Evolutionary conservation across 768 basidiomycete species (phyloP).

Genomic region (Leccinum boreale): DNA sequence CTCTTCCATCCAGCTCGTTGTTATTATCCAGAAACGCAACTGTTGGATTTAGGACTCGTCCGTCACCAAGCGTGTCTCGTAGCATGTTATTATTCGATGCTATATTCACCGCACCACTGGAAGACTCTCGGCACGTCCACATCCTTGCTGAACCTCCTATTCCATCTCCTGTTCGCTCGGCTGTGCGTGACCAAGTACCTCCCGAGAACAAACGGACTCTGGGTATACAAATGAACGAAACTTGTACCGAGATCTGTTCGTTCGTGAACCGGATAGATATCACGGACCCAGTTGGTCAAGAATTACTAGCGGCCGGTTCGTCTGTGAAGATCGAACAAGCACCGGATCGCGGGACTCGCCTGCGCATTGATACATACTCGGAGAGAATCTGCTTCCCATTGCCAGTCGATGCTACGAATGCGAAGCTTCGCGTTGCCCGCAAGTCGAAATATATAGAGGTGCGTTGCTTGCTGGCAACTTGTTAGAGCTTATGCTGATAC

Average conservation of each 20-base stretch:
- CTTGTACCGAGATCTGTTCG: constrained; percentile 13
- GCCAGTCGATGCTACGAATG: constrained; percentile 36
- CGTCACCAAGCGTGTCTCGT: constrained; percentile 9
- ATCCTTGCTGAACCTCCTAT: constrained; percentile 23
- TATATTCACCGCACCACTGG: constrained; percentile 21
- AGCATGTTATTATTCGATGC: constrained; percentile 4
- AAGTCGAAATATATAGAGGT: constrained; percentile 51
- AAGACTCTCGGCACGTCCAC: constrained; percentile 20
- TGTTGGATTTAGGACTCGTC: constrained; percentile 20
- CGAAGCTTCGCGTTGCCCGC: constrained; percentile 47
- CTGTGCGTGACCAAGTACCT: background rate
- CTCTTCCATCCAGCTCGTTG: constrained; percentile 15
- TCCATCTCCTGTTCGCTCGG: background rate
- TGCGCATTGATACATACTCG: constrained; percentile 16
- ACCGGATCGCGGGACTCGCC: background rate
- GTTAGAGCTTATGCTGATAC: background rate
- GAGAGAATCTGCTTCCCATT: constrained; percentile 40
- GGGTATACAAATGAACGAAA: constrained; percentile 14
- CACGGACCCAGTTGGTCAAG: constrained; percentile 18
- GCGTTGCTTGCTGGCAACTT: background rate
- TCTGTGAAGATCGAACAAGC: constrained; percentile 16
- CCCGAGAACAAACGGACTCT: constrained; percentile 16
- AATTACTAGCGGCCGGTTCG: constrained; percentile 15
- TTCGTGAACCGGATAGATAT: constrained; percentile 22
- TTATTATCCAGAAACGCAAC: constrained; percentile 9